phyloP scores from a whole-genome alignment of 106 monocot species.

The Dioscorea dumetorum region DNA sequence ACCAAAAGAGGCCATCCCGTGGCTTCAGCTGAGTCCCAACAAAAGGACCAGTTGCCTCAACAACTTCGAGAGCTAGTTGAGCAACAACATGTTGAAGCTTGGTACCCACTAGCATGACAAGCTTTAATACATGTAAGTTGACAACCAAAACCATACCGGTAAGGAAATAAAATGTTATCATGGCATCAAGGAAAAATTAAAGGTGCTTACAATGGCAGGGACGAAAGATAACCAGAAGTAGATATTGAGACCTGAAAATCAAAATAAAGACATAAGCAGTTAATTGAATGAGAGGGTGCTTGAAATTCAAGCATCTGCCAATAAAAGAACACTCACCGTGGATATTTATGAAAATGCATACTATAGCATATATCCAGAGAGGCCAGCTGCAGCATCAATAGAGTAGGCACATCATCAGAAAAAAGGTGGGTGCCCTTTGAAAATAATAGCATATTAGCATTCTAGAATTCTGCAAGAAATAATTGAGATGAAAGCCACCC shows the following conservation, averaged over 20 bases:
- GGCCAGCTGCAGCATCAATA: slow-evolving; percentile 63
- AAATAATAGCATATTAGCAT: background rate
- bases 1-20: slow-evolving; percentile 86
- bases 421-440: background rate
- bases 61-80: slow-evolving; percentile 72
- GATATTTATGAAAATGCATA: slow-evolving; percentile 84
- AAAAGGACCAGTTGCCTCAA: slow-evolving; percentile 48
- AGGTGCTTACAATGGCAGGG: slow-evolving; percentile 70
- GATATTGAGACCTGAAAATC: slow-evolving; percentile 66
- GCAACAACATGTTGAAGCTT: slow-evolving; percentile 78
- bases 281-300: background rate
- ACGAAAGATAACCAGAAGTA: slow-evolving; percentile 87
- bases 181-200: background rate
- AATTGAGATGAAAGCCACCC: no score
- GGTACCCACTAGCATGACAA: slow-evolving; percentile 75
- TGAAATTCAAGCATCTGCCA: background rate
- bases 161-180: no score
- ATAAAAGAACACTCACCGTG: slow-evolving; percentile 41
- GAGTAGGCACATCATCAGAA: slow-evolving; percentile 1
- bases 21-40: slow-evolving; percentile 76
- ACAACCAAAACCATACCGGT: no score
- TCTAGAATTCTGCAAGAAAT: no score
- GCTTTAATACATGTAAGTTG: slow-evolving; percentile 22
- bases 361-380: slow-evolving; percentile 69
- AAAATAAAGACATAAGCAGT: slow-evolving; percentile 1